Base-by-base conservation (phyloP, 306 rosid species). In the Cucumis melo region DNA sequence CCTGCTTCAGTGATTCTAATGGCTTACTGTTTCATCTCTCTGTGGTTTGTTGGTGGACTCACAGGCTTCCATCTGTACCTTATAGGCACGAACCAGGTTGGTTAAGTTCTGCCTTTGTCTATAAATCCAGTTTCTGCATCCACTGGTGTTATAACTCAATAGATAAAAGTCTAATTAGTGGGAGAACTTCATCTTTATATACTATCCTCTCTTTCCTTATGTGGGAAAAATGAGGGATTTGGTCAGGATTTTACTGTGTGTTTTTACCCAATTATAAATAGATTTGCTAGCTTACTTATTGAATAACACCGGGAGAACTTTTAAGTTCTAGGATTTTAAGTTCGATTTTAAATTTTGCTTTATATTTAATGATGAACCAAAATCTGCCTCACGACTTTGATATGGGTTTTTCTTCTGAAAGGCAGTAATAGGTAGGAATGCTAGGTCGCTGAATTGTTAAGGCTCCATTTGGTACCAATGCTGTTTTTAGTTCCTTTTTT, bases 41-140 rank as follows among this genome's bases (percentile, higher is more conserved):
- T 93, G 53, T 93, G 97, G 98, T 93, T 93, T 83, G 96, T 93
- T 78, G 98, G 97, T 83, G 98, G 98, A 77, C 86, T 93, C 76
- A 91, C 97, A 16, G 96, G 97, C 82, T 93, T 91, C 81, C 98
- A 93, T 84, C 66, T 88, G 86, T 93, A 93, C 91, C 98, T 93
- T 55, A 89, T 88, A 59, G 93, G 98, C 82, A 83, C 93, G 80
- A 93, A 93, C 81, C 97, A 93, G 96, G 98, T 93, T 56, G 76
- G 93, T 85, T 79, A 16, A 61, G 42, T 81, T 51, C 54, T 67
- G 66, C 77, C 29, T 75, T 64, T 76, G 64, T 16, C 67, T 10
- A 5, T 57, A 57, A 46, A 46, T 75, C 42, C 11, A 75, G 78
- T 36, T 75, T 75, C 56, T 20, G 9, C 13, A 32, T 64, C 48